A percentile compares a stretch with the other conserved stretches of the same genome.
Evolutionary conservation across 2,329 filamentous ascomycete genomes (phyloP).

Genomic region (Sclerotinia minor): DNA sequence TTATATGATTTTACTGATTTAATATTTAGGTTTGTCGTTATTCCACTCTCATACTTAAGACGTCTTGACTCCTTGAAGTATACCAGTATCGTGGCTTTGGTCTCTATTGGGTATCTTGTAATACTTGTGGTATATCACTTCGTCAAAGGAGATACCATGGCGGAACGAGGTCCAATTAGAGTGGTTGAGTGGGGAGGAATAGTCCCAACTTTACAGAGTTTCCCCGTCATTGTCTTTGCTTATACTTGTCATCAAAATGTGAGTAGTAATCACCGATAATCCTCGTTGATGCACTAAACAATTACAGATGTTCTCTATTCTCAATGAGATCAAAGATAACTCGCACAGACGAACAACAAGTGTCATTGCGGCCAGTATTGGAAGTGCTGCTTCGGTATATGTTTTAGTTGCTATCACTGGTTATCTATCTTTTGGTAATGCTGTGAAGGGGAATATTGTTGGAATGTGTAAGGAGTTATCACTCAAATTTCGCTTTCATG

Average conservation of each 20-base stretch:
- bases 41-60: conserved; percentile 88
- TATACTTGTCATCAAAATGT: conserved; percentile 99
- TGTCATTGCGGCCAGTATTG: conserved; percentile 82
- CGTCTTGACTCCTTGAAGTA: conserved; percentile 96
- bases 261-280: conserved; percentile 38
- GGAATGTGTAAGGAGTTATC: conserved; percentile 71
- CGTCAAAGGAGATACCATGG: conserved; percentile 70
- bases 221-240: conserved; percentile 97
- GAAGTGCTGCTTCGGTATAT: conserved; percentile 83
- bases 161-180: conserved; percentile 72
- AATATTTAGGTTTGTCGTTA: conserved; percentile 72
- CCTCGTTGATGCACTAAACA: conserved; percentile 36
- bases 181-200: conserved; percentile 77
- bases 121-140: conserved; percentile 94
- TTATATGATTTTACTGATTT: conserved; percentile 28
- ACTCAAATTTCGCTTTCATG: conserved; percentile 7
- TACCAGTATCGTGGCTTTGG: conserved; percentile 85
- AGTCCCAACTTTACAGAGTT: conserved; percentile 75
- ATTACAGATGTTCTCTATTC: conserved; percentile 89
- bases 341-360: conserved; percentile 69
- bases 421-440: conserved; percentile 92
- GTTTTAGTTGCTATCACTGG: conserved; percentile 91
- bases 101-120: conserved; percentile 93
- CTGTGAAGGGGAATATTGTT: conserved; percentile 88
- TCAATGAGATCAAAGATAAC: conserved; percentile 90